These are phyloP conservation scores for Aquilaria yunnanensis DNA, from an alignment of 345 rosid species.

Conservation along the genomic window DNA sequence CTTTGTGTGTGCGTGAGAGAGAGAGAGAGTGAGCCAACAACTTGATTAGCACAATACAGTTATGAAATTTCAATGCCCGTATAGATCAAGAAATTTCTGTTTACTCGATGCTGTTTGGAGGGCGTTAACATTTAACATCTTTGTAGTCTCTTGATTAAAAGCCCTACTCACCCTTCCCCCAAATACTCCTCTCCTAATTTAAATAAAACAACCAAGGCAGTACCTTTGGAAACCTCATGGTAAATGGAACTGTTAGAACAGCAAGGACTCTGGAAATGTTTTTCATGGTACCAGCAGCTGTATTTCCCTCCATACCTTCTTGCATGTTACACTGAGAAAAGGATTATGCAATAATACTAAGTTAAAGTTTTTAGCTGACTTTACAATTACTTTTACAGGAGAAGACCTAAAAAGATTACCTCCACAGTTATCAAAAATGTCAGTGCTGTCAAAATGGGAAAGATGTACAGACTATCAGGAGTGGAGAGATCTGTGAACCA, in stretches of 20 bases:
- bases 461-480: slow-evolving; percentile 60
- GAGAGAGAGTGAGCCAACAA: too few species aligned
- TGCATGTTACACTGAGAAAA: slow-evolving; percentile 55
- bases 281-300: slow-evolving; percentile 46
- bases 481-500: slow-evolving; percentile 78
- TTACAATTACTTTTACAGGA: too few species aligned
- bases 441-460: slow-evolving; percentile 63
- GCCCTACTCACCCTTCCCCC: too few species aligned
- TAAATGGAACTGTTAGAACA: slow-evolving; percentile 59
- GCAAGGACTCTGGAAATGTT: slow-evolving; percentile 56
- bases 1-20: too few species aligned
- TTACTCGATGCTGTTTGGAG: too few species aligned
- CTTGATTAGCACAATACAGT: too few species aligned
- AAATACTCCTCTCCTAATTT: too few species aligned
- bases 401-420: slow-evolving; percentile 34
- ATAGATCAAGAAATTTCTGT: too few species aligned
- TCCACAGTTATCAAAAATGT: slow-evolving; percentile 74
- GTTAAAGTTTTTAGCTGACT: too few species aligned
- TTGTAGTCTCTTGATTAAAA: too few species aligned
- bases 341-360: not conserved
- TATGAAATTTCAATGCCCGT: too few species aligned
- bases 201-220: not conserved
- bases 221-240: slow-evolving; percentile 78
- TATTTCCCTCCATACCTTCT: slow-evolving; percentile 93
- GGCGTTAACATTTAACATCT: too few species aligned